Conservation (phyloP, 2,329 filamentous ascomycete species). For the Penicillium brevicompactum region DNA sequence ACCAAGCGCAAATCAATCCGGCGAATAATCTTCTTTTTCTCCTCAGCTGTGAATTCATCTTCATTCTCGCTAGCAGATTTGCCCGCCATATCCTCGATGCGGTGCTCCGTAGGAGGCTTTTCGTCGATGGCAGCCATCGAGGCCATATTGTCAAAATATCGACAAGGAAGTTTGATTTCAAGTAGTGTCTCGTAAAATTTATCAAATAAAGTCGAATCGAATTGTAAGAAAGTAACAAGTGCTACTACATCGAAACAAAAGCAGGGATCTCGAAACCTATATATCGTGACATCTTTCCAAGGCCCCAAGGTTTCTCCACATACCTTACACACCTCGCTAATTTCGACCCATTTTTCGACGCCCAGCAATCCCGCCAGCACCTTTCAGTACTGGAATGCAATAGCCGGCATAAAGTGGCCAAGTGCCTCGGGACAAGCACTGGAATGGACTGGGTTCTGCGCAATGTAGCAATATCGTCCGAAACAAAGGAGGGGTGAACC, state of each 20-base stretch:
- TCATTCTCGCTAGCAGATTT: slow-evolving; percentile 8
- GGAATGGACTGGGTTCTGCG: not conserved
- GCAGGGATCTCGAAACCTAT: not conserved
- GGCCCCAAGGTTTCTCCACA: not conserved
- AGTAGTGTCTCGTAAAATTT: too few relatives aligned
- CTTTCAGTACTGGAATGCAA: not conserved
- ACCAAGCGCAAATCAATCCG: slow-evolving; percentile 70
- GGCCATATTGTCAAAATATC: not conserved
- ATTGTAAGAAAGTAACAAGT: not conserved
- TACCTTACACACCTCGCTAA: slow-evolving; percentile 1
- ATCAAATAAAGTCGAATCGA: not conserved
- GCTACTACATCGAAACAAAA: not conserved
- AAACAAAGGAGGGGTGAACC: slow-evolving; percentile 7
- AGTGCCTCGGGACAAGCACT: slow-evolving; percentile 12
- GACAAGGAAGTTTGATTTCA: not conserved
- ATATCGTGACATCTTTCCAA: not conserved
- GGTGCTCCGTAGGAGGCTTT: slow-evolving; percentile 16
- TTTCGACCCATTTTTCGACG: not conserved
- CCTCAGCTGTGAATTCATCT: slow-evolving; percentile 38
- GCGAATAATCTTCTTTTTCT: slow-evolving; percentile 69
- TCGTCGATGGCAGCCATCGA: slow-evolving; percentile 14
- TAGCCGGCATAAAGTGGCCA: slow-evolving; percentile 13
- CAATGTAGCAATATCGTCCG: not conserved
- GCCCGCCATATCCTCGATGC: slow-evolving; percentile 20
- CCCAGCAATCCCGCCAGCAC: not conserved